These are phyloP conservation scores for Stachybotrys echinatus DNA, from an alignment of 2,329 filamentous ascomycete species.

Conservation along the genomic window DNA sequence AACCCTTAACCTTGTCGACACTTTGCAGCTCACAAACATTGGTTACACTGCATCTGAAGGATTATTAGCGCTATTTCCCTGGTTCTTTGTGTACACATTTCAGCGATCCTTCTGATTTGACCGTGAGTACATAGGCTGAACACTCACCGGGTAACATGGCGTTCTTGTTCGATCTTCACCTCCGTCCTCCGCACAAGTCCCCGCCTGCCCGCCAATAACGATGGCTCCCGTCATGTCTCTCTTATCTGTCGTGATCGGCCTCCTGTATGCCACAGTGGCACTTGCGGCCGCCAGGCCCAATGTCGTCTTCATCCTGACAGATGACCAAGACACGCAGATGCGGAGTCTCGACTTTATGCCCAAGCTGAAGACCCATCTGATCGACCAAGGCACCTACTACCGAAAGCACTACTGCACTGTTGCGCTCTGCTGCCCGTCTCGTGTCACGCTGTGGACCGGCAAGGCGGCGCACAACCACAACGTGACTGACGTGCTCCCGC, in stretches of 20 bases:
- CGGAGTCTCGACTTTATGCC: conserved; percentile 55
- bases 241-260: neutral
- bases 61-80: too few relatives aligned
- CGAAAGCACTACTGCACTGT: conserved; percentile 65
- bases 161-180: neutral
- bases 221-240: neutral
- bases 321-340: conserved; percentile 60
- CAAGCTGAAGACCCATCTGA: conserved; percentile 45
- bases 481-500: conserved; percentile 51
- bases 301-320: conserved; percentile 59
- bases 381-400: conserved; percentile 51
- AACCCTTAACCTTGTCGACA: too few relatives aligned
- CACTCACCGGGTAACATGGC: neutral
- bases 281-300: conserved; percentile 33
- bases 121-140: too few relatives aligned
- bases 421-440: conserved; percentile 61
- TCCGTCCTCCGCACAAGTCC: neutral
- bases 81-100: too few relatives aligned
- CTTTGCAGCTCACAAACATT: too few relatives aligned
- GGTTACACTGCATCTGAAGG: too few relatives aligned
- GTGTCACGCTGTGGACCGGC: conserved; percentile 61
- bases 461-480: conserved; percentile 67
- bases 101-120: too few relatives aligned
- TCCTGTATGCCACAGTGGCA: neutral
- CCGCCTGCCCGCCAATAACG: neutral